Evolutionary conservation across 169 alveolate genomes (phyloP), one percentile per base, ranked within the genome.

Genomic region (Theileria sp.): DNA sequence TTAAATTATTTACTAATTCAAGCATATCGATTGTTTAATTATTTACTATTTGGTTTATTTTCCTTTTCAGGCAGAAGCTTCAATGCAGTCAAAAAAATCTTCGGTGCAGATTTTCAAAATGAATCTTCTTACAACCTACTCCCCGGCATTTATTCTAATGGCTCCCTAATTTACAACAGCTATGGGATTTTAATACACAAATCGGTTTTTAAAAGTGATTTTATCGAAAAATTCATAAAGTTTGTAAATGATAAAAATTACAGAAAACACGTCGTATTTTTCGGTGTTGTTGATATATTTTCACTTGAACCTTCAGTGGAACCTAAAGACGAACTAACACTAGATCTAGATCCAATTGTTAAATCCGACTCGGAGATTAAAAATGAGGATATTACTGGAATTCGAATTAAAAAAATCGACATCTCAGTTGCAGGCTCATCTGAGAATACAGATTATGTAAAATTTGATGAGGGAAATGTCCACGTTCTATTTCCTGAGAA

Each of bases 81-180:
- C 61, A 13, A 21, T 25, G 54, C 80, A 6, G 61, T 68, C 25
- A 60, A 51, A 54, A 60, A 74, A 8, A 17, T 61, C 38, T 17
- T 74, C 23, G 80, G 80, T 15, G 78, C 78, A n/a, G 74, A 77
- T 9, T 83, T 73, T 30, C 69, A 65, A 38, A 61, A 26, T 5
- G 28, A 23, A 65, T 7, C 65, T 5, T 10, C 44, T 0, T 83
- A 82, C 77, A 69, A 44, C 2, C 77, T 80, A 15, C 73, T 19
- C 64, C 87, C 87, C 1, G 86, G 86, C 15, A 71, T 78, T 23
- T 78, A 78, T 28, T 56, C 66, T 25, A 78, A 78, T 26, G 86
- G 86, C 13, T 66, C 86, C 4, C 23, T 51, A 15, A 79, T 78
- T 19, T 78, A 78, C 62, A 36, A 78, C 49, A 69, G 65, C 13